A percentile compares a stretch with the other conserved stretches of the same genome.
These are phyloP conservation scores for Rhizophlyctis rosea DNA, from an alignment of 192 early-diverging fungal genomes.

Conservation along the genomic window DNA sequence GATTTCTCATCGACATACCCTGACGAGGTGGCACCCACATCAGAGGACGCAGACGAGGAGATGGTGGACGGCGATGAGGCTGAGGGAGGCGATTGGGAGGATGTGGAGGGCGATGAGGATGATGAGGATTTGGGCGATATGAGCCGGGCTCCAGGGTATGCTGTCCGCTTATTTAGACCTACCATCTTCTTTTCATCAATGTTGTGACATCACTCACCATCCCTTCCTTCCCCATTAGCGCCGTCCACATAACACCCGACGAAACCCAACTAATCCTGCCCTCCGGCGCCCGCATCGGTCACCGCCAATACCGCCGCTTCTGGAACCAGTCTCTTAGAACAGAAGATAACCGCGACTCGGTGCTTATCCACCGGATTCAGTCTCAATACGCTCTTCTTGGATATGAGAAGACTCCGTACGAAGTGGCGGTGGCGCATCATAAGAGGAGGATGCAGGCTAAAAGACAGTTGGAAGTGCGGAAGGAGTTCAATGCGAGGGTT, in stretches of 20 bases:
- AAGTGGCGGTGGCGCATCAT: slow-evolving; percentile 35
- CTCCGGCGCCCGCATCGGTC: slow-evolving; percentile 75
- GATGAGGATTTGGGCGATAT: slow-evolving; percentile 35
- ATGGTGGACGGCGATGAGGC: slow-evolving; percentile 15
- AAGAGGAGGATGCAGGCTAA: slow-evolving; percentile 49
- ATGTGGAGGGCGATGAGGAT: slow-evolving; percentile 35
- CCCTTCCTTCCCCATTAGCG: too few species aligned
- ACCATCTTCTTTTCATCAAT: not conserved
- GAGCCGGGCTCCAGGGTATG: slow-evolving; percentile 11
- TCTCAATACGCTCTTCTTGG: slow-evolving; percentile 60
- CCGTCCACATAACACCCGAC: slow-evolving; percentile 62
- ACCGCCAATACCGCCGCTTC: slow-evolving; percentile 75
- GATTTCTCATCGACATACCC: slow-evolving; percentile 90
- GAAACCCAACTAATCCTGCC: slow-evolving; percentile 86
- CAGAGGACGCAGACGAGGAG: slow-evolving; percentile 47
- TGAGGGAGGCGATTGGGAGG: slow-evolving; percentile 24
- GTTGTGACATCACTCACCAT: too few species aligned
- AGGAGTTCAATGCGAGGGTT: slow-evolving; percentile 58
- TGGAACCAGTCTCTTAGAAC: slow-evolving; percentile 74
- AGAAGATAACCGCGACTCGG: slow-evolving; percentile 64
- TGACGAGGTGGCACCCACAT: slow-evolving; percentile 50
- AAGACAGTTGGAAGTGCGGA: slow-evolving; percentile 53
- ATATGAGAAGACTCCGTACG: slow-evolving; percentile 34
- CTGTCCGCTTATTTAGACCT: not conserved
- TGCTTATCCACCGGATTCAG: slow-evolving; percentile 74